Evolutionary conservation across 495 filamentous ascomycete genomes (phyloP).

Genomic region (Daldinia grandis): DNA sequence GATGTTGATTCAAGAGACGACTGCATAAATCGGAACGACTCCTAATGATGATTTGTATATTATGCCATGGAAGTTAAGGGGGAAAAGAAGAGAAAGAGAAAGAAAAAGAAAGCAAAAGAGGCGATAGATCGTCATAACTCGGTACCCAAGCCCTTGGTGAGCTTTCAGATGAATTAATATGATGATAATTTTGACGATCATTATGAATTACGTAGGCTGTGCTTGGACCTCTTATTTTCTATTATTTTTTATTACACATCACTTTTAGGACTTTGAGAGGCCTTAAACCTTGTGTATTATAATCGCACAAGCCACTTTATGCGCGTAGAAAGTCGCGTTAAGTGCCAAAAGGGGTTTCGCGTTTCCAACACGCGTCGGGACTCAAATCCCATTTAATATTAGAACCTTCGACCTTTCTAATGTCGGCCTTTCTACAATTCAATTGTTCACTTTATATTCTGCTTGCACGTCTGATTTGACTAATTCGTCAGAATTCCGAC

Average conservation of each 20-base stretch:
- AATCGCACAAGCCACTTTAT: conserved; percentile 40
- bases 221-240: not conserved
- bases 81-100: not conserved
- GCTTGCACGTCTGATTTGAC: not conserved
- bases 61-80: conserved; percentile 8
- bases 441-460: conserved; percentile 7
- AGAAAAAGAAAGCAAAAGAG: conserved; percentile 10
- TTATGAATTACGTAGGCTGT: not conserved
- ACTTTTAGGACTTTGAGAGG: conserved; percentile 4
- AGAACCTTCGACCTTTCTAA: conserved; percentile 6
- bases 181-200: conserved; percentile 12
- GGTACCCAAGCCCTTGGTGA: conserved; percentile 5
- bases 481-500: not conserved
- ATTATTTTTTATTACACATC: conserved; percentile 5
- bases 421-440: conserved; percentile 10
- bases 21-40: conserved; percentile 20
- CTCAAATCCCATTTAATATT: conserved; percentile 17
- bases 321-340: conserved; percentile 22
- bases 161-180: conserved; percentile 17
- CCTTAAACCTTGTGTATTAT: not conserved
- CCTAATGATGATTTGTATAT: conserved; percentile 24
- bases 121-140: conserved; percentile 19
- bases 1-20: conserved; percentile 23
- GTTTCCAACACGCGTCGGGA: conserved; percentile 25
- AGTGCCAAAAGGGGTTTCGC: conserved; percentile 13